Evolutionary conservation across 345 rosid genomes (phyloP).

Genomic region (Populus alba): DNA sequence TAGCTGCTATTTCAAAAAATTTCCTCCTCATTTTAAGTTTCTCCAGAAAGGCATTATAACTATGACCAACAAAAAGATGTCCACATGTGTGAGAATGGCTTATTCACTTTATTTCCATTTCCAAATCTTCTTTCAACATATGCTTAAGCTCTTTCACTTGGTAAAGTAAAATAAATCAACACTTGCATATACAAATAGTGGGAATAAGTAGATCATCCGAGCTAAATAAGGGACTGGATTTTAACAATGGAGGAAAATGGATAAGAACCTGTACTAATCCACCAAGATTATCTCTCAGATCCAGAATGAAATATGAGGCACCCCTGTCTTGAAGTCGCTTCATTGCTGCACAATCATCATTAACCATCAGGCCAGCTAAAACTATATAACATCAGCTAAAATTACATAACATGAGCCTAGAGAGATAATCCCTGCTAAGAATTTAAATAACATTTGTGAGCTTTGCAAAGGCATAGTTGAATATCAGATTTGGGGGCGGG

Average conservation of each 20-base stretch:
- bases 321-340: conserved; percentile 88
- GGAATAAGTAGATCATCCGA: not conserved
- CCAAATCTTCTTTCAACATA: not conserved
- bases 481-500: no score
- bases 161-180: not conserved
- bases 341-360: conserved; percentile 55
- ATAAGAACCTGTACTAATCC: conserved; percentile 80
- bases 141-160: not conserved
- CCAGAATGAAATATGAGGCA: conserved; percentile 74
- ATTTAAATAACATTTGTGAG: not conserved
- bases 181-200: not conserved
- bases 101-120: not conserved
- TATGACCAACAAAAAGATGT: not conserved
- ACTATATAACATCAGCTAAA: not conserved
- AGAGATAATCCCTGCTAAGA: not conserved
- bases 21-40: not conserved
- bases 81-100: not conserved
- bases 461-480: not conserved
- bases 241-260: not conserved
- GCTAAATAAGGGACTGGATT: not conserved
- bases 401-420: not conserved
- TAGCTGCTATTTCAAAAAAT: not conserved
- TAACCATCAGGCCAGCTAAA: not conserved
- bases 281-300: conserved; percentile 96
- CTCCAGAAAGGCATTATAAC: not conserved